phyloP scores from a whole-genome alignment of 495 filamentous ascomycete species.

The Lasiosphaeria ovina region DNA sequence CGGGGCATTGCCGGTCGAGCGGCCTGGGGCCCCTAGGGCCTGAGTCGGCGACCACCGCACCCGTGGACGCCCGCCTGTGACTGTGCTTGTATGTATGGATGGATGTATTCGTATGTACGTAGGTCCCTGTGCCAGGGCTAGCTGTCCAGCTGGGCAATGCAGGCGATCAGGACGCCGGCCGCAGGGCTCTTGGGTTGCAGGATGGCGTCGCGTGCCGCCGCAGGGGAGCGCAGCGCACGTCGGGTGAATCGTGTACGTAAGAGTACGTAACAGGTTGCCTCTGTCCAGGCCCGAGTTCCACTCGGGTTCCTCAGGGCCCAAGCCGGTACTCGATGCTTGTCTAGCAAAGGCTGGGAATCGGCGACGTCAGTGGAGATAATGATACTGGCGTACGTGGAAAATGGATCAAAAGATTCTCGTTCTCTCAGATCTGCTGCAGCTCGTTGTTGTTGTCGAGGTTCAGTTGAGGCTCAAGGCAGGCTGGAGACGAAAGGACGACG shows the following conservation, averaged over 20 bases:
- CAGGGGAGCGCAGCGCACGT: background rate
- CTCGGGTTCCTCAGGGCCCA: slow-evolving; percentile 6
- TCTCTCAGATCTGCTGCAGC: too few species aligned
- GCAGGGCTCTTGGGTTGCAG: slow-evolving; percentile 7
- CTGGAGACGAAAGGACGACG: too few species aligned
- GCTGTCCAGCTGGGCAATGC: background rate
- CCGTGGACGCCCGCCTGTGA: background rate
- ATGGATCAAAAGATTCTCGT: too few species aligned
- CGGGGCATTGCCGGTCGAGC: slow-evolving; percentile 23
- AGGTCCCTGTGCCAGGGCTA: background rate
- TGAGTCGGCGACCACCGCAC: slow-evolving; percentile 9
- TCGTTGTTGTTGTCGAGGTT: too few species aligned
- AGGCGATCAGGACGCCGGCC: background rate
- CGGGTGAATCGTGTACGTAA: slow-evolving; percentile 30
- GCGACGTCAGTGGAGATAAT: too few species aligned
- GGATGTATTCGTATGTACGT: too few species aligned
- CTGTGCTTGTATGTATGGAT: too few species aligned
- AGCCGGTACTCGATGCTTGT: background rate
- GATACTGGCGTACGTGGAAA: too few species aligned
- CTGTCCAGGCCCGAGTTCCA: slow-evolving; percentile 13
- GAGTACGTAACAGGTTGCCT: slow-evolving; percentile 24
- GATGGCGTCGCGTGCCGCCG: slow-evolving; percentile 15
- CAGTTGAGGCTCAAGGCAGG: too few species aligned
- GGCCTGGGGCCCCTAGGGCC: slow-evolving; percentile 10
- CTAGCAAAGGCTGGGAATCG: too few species aligned